Conservation (phyloP, 257 asterid genomes). For the Nicotiana attenuata region DNA sequence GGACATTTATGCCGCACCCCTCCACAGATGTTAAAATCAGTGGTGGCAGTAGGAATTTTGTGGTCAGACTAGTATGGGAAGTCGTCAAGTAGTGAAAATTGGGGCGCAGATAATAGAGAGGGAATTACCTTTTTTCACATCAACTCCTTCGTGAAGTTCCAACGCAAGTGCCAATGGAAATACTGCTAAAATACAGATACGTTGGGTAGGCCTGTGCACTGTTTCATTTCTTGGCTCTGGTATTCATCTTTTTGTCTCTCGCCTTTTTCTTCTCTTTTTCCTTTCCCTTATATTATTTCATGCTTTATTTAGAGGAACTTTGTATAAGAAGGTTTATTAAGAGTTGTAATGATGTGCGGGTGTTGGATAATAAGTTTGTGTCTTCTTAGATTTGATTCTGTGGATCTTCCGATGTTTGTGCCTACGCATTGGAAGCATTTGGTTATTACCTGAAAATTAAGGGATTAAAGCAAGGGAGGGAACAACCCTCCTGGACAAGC, state of each 20-base stretch:
- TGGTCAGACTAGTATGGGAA: neutral
- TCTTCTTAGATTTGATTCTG: no score
- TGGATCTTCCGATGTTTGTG: neutral
- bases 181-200: neutral
- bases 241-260: neutral
- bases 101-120: neutral
- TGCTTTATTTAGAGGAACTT: neutral
- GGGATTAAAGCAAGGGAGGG: neutral
- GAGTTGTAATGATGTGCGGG: neutral
- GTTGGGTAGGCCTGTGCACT: neutral
- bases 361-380: neutral
- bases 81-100: neutral
- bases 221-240: neutral
- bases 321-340: neutral
- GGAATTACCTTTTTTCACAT: neutral
- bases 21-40: conserved; percentile 60
- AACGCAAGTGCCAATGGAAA: neutral
- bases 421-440: neutral
- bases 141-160: neutral
- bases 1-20: conserved; percentile 83
- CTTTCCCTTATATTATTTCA: neutral
- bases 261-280: neutral
- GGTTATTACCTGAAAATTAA: neutral
- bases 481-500: neutral
- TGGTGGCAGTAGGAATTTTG: neutral